These are phyloP conservation scores for Ascodesmis nigricans DNA, from an alignment of 495 filamentous ascomycete species.

Conservation along the genomic window DNA sequence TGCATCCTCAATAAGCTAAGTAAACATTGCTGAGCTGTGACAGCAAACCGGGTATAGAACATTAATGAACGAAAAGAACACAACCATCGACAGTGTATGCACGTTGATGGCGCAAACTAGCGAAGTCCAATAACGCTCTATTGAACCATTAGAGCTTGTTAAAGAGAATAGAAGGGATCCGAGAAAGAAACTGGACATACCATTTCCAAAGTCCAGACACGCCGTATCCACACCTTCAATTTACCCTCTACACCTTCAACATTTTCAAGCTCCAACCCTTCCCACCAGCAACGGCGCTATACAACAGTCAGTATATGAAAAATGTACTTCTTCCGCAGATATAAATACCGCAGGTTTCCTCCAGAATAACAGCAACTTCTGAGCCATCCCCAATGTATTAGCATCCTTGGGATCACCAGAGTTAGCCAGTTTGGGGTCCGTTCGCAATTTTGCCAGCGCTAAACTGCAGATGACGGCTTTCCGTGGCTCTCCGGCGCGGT, in stretches of 20 bases:
- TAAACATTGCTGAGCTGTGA: no score
- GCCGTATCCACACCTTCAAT: slow-evolving; percentile 90
- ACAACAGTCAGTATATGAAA: slow-evolving; percentile 4
- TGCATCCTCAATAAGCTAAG: no score
- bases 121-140: no score
- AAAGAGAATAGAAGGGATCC: no score
- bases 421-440: slow-evolving; percentile 68
- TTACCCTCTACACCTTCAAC: slow-evolving; percentile 83
- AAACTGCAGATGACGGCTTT: slow-evolving; percentile 97
- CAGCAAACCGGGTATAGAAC: no score
- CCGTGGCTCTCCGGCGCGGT: slow-evolving; percentile 84
- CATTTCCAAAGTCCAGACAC: slow-evolving; percentile 99
- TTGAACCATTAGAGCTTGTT: no score
- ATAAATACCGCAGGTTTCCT: slow-evolving; percentile 55
- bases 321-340: no score
- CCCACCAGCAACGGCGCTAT: slow-evolving; percentile 85
- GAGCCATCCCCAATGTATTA: slow-evolving; percentile 89
- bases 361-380: slow-evolving; percentile 97
- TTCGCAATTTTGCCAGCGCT: slow-evolving; percentile 75
- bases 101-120: no score
- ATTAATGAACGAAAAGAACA: no score
- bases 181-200: no score
- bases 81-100: no score
- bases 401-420: slow-evolving; percentile 39
- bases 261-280: slow-evolving; percentile 75